phyloP scores from a whole-genome alignment of 768 basidiomycete species.

The Crassisporium funariophilum region DNA sequence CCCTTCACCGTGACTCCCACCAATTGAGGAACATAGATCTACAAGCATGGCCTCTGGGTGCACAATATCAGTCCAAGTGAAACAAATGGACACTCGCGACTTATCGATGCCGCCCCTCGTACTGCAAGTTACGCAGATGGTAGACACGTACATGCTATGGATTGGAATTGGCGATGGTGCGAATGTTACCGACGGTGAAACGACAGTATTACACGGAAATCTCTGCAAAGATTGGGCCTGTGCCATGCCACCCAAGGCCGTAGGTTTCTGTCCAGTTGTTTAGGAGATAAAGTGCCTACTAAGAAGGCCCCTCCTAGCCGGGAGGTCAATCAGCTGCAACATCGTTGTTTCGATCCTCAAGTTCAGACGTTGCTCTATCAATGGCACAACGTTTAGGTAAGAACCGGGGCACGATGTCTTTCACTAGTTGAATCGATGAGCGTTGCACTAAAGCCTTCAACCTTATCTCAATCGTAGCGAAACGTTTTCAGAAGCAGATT shows the following conservation, averaged over 20 bases:
- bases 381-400: constrained; percentile 85
- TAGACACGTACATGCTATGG: constrained; percentile 84
- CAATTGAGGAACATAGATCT: constrained; percentile 7
- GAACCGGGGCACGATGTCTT: constrained; percentile 17
- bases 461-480: constrained; percentile 44
- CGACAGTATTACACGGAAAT: constrained; percentile 54
- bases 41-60: constrained; percentile 19
- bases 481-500: constrained; percentile 64
- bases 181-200: constrained; percentile 43
- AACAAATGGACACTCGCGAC: constrained; percentile 51
- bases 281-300: constrained; percentile 4
- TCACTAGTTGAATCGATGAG: constrained; percentile 14
- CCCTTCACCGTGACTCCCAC: neutral
- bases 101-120: constrained; percentile 57
- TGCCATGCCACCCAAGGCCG: constrained; percentile 64
- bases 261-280: constrained; percentile 28
- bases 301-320: constrained; percentile 22
- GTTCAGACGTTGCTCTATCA: constrained; percentile 62
- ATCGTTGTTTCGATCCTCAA: constrained; percentile 61
- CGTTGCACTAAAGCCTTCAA: constrained; percentile 12
- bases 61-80: constrained; percentile 40
- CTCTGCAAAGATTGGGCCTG: constrained; percentile 81
- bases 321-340: constrained; percentile 52
- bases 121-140: constrained; percentile 66
- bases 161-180: constrained; percentile 57